Evolutionary conservation across 305 asterid genomes (phyloP).

Genomic region (Fraxinus ornus): DNA sequence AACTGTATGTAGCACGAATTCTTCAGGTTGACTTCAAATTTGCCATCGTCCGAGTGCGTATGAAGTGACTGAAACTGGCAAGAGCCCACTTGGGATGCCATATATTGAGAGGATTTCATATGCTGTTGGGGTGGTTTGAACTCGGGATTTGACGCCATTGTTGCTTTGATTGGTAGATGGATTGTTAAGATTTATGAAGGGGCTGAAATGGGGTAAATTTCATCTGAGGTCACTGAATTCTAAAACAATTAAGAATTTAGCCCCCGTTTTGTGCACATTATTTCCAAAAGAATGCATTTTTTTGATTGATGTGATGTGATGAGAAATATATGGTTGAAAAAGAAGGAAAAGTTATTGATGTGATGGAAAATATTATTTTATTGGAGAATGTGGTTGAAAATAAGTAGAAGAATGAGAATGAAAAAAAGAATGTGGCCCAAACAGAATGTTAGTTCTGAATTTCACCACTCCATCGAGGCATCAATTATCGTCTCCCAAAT

Average conservation of each 20-base stretch:
- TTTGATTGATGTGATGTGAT: too few species aligned
- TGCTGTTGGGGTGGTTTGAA: not conserved
- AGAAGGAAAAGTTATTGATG: too few species aligned
- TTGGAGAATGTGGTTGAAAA: too few species aligned
- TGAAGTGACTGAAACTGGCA: constrained; percentile 67
- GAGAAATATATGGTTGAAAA: too few species aligned
- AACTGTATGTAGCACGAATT: constrained; percentile 70
- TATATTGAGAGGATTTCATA: not conserved
- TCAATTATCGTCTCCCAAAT: not conserved
- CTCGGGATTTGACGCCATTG: not conserved
- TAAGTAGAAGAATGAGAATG: too few species aligned
- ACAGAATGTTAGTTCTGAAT: too few species aligned
- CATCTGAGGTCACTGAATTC: not conserved
- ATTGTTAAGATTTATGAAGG: too few species aligned
- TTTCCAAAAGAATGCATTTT: too few species aligned
- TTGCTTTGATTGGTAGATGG: not conserved
- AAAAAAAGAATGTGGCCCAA: too few species aligned
- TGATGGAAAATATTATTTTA: too few species aligned
- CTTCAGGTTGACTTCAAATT: constrained; percentile 50
- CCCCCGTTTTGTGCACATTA: too few species aligned
- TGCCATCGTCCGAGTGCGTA: constrained; percentile 69
- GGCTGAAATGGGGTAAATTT: not conserved
- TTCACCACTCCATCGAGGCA: not conserved
- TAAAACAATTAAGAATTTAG: not conserved
- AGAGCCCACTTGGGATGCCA: constrained; percentile 60